phyloP scores from a whole-genome alignment of 768 basidiomycete species.

The Crucibulum laeve region DNA sequence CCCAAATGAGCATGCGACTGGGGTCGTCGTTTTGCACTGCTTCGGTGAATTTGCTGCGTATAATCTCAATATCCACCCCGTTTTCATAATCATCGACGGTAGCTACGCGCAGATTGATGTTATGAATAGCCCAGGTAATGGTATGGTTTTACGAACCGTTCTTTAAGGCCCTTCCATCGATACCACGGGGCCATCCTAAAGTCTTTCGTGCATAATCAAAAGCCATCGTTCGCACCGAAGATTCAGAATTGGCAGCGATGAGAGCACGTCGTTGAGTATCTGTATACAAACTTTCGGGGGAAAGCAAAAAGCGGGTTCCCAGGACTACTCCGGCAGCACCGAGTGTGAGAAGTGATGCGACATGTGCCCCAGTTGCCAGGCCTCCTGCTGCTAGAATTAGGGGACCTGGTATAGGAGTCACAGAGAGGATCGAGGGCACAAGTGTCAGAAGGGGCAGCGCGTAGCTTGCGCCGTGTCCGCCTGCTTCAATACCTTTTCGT shows the following conservation, averaged over 20 bases:
- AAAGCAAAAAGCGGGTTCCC: constrained; percentile 74
- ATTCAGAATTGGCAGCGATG: constrained; percentile 35
- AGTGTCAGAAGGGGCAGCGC: constrained; percentile 61
- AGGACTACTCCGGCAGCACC: constrained; percentile 67
- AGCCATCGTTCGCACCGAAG: constrained; percentile 55
- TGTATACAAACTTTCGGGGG: constrained; percentile 60
- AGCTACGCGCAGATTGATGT: constrained; percentile 31
- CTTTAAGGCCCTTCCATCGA: constrained; percentile 59
- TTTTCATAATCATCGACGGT: constrained; percentile 55
- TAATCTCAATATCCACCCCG: constrained; percentile 36
- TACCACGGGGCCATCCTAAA: constrained; percentile 53
- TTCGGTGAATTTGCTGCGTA: constrained; percentile 41
- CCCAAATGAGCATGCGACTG: constrained; percentile 59
- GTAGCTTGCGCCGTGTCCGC: constrained; percentile 63
- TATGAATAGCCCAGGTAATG: constrained; percentile 10
- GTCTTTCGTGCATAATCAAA: constrained; percentile 58
- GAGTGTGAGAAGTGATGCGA: constrained; percentile 60
- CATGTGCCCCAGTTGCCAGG: constrained; percentile 55
- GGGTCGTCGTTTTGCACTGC: constrained; percentile 41
- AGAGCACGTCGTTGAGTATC: constrained; percentile 51
- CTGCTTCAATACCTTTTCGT: constrained; percentile 66
- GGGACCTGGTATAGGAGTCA: constrained; percentile 35
- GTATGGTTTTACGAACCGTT: constrained; percentile 34
- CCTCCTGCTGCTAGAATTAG: constrained; percentile 76
- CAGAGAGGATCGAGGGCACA: constrained; percentile 48